Conservation (phyloP, 208 protist genomes). For the Wallacemonas collosoma region DNA sequence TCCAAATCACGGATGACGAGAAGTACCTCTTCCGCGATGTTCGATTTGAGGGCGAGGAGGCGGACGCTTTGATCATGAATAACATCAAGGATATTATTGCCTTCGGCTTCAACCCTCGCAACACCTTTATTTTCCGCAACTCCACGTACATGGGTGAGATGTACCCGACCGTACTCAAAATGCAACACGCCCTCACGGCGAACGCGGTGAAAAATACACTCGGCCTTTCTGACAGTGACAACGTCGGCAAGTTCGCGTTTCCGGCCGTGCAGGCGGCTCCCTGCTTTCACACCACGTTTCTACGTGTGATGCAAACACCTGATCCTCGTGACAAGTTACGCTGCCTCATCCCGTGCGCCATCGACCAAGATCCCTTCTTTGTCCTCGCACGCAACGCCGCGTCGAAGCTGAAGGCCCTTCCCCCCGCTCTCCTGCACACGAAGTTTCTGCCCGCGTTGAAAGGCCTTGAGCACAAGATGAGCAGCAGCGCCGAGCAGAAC, state of each 20-base stretch:
- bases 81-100: constrained; percentile 99
- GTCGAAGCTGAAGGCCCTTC: constrained; percentile 83
- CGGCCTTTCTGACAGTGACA: constrained; percentile 90
- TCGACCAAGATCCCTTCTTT: constrained; percentile 99
- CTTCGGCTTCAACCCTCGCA: constrained; percentile 97
- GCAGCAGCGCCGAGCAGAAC: constrained; percentile 82
- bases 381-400: constrained; percentile 97
- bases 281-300: constrained; percentile 95
- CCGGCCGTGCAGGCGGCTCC: constrained; percentile 98
- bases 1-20: constrained; percentile 99
- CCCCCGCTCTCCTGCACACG: constrained; percentile 96
- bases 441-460: constrained; percentile 98
- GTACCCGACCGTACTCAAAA: constrained; percentile 94
- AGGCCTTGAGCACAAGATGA: constrained; percentile 97
- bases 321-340: constrained; percentile 48
- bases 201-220: constrained; percentile 95
- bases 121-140: constrained; percentile 99
- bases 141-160: constrained; percentile 96
- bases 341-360: constrained; percentile 98
- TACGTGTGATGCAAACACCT: constrained; percentile 82
- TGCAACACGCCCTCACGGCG: constrained; percentile 93
- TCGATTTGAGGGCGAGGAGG: constrained; percentile 76
- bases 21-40: constrained; percentile 99
- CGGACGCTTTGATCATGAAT: constrained; percentile 78
- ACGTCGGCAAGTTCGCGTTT: constrained; percentile 96